A percentile compares a stretch with the other conserved stretches of the same genome.
Conservation (phyloP, 768 basidiomycete genomes). For the Tylopilus rubrobrunneus region DNA sequence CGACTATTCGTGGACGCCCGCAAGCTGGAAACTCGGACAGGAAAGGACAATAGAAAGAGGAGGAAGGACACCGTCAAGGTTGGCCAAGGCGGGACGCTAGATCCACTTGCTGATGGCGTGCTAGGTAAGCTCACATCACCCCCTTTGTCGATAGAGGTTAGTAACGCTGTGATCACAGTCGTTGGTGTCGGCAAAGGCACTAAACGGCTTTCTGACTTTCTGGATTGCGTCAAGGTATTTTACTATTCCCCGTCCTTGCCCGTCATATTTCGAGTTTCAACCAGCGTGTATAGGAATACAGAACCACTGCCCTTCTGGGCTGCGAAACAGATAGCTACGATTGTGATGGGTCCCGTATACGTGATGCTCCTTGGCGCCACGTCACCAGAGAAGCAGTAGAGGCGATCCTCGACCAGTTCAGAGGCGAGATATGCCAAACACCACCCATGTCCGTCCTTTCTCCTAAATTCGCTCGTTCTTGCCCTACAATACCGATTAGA, state of each 20-base stretch:
- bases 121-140: slow-evolving; percentile 52
- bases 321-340: slow-evolving; percentile 96
- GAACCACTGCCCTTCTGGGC: slow-evolving; percentile 85
- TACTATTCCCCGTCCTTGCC: background rate
- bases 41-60: slow-evolving; percentile 40
- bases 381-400: slow-evolving; percentile 78
- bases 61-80: slow-evolving; percentile 61
- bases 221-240: slow-evolving; percentile 84
- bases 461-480: background rate
- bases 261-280: slow-evolving; percentile 13
- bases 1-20: slow-evolving; percentile 66
- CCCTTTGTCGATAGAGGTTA: background rate
- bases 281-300: slow-evolving; percentile 67
- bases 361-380: slow-evolving; percentile 75
- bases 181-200: slow-evolving; percentile 88
- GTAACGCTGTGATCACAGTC: slow-evolving; percentile 43
- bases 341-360: slow-evolving; percentile 78
- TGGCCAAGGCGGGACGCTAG: slow-evolving; percentile 92
- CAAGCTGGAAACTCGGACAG: slow-evolving; percentile 49
- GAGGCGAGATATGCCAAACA: slow-evolving; percentile 83
- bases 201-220: slow-evolving; percentile 76
- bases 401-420: slow-evolving; percentile 62
- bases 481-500: slow-evolving; percentile 39
- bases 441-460: slow-evolving; percentile 75
- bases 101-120: slow-evolving; percentile 95